A percentile compares a stretch with the other conserved stretches of the same genome.
Evolutionary conservation across 352 stramenopile genomes (phyloP).

Genomic region (Phytopythium helicoides): DNA sequence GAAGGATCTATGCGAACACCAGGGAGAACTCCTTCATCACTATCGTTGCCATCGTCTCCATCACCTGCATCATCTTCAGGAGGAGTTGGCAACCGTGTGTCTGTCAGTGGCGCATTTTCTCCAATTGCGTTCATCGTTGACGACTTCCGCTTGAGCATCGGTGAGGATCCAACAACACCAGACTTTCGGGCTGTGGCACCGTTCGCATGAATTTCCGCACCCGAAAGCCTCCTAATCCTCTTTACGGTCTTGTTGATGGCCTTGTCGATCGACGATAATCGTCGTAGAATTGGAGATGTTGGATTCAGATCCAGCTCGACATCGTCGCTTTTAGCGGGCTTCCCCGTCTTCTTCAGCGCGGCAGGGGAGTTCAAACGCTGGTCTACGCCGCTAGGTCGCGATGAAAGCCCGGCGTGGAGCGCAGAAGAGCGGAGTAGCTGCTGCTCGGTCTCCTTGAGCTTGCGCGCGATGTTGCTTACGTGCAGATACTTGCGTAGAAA

Average conservation of each 20-base stretch:
- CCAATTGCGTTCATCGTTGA: constrained; percentile 3
- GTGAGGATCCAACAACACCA: neutral
- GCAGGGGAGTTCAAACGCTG: neutral
- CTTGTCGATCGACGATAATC: constrained; percentile 58
- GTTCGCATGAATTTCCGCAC: constrained; percentile 12
- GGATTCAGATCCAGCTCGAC: neutral
- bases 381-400: constrained; percentile 1
- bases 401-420: constrained; percentile 18
- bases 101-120: neutral
- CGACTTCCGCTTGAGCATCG: neutral
- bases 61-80: constrained; percentile 8
- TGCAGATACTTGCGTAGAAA: constrained; percentile 72
- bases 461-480: constrained; percentile 56
- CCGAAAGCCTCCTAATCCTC: constrained; percentile 48
- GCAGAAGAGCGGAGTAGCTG: constrained; percentile 35
- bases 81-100: neutral
- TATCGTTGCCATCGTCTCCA: constrained; percentile 16
- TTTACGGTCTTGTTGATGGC: constrained; percentile 63
- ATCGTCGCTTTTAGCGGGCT: neutral
- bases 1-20: constrained; percentile 42
- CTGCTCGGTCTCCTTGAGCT: constrained; percentile 62
- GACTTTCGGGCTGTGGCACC: neutral
- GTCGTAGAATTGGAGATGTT: constrained; percentile 24
- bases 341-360: neutral
- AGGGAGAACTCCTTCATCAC: constrained; percentile 6